phyloP scores from a whole-genome alignment of 129 eudicot species.

The Flaveria bidentis region DNA sequence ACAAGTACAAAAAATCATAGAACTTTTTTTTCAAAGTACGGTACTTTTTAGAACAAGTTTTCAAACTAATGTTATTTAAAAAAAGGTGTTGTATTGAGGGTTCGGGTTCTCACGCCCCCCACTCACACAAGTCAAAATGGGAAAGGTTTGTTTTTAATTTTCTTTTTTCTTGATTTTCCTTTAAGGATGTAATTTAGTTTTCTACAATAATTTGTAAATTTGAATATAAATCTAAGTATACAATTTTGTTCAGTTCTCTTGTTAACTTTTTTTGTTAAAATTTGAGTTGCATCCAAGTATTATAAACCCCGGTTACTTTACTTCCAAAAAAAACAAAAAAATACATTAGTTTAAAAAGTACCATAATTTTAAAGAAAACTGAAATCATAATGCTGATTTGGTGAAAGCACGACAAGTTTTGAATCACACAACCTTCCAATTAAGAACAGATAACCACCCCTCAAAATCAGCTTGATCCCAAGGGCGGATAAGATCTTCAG shows the following conservation, averaged over 20 bases:
- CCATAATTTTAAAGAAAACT: not conserved
- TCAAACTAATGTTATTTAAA: not conserved
- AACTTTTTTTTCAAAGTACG: not conserved
- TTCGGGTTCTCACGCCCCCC: not conserved
- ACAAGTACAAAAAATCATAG: not conserved
- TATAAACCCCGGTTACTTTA: not conserved
- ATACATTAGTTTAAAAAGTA: not conserved
- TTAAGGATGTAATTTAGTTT: not conserved
- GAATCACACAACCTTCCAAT: constrained; percentile 69
- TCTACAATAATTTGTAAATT: not conserved
- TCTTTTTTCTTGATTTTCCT: not conserved
- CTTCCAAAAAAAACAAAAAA: not conserved
- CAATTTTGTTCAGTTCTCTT: not conserved
- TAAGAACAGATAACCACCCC: constrained; percentile 85
- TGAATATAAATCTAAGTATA: not conserved
- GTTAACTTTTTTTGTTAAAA: not conserved
- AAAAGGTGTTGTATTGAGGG: not conserved
- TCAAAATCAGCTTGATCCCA: constrained; percentile 94
- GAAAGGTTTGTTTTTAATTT: not conserved
- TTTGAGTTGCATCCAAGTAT: not conserved
- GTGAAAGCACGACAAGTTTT: constrained; percentile 18
- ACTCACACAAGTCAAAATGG: not conserved
- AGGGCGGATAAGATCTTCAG: constrained; percentile 55
- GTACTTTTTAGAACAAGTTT: not conserved
- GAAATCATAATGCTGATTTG: constrained; percentile 7